Conservation (phyloP, 139 green algal species). For the Chlamydomonas asymmetrica region DNA sequence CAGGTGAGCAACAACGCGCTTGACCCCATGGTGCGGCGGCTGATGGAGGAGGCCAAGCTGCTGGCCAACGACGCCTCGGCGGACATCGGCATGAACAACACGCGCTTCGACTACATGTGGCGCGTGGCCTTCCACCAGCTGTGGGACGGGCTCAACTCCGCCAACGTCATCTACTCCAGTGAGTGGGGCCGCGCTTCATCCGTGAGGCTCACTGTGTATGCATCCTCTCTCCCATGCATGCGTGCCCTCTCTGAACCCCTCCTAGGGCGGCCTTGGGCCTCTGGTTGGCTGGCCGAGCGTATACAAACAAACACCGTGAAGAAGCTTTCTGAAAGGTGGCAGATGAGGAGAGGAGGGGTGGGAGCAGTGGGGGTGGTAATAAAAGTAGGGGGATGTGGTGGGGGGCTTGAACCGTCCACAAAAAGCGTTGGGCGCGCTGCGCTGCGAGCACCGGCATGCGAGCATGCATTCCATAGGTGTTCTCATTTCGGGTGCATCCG, state of each 20-base stretch:
- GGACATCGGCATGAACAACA: conserved; percentile 21
- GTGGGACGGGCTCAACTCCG: conserved; percentile 18
- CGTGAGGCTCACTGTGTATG: background rate
- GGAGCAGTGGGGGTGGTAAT: too few relatives aligned
- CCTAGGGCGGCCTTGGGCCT: too few relatives aligned
- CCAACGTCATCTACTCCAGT: conserved; percentile 28
- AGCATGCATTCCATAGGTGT: too few relatives aligned
- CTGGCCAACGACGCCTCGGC: conserved; percentile 21
- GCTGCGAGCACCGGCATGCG: too few relatives aligned
- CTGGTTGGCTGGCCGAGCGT: too few relatives aligned
- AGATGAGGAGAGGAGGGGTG: too few relatives aligned
- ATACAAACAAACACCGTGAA: too few relatives aligned
- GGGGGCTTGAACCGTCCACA: too few relatives aligned
- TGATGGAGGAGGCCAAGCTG: conserved; percentile 26
- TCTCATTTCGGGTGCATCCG: too few relatives aligned
- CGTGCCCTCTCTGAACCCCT: background rate
- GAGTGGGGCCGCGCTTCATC: background rate
- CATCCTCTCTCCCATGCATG: background rate
- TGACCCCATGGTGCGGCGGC: conserved; percentile 21
- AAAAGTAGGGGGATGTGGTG: too few relatives aligned
- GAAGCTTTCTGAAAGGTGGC: too few relatives aligned
- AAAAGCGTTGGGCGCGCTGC: too few relatives aligned
- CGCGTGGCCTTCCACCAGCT: conserved; percentile 28
- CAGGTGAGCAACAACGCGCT: conserved; percentile 18
- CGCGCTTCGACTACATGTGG: conserved; percentile 34